Percentiles rank a stretch among this genome's conserved stretches.
phyloP scores from a whole-genome alignment of 345 rosid genomes.

The Citrus hindsii region DNA sequence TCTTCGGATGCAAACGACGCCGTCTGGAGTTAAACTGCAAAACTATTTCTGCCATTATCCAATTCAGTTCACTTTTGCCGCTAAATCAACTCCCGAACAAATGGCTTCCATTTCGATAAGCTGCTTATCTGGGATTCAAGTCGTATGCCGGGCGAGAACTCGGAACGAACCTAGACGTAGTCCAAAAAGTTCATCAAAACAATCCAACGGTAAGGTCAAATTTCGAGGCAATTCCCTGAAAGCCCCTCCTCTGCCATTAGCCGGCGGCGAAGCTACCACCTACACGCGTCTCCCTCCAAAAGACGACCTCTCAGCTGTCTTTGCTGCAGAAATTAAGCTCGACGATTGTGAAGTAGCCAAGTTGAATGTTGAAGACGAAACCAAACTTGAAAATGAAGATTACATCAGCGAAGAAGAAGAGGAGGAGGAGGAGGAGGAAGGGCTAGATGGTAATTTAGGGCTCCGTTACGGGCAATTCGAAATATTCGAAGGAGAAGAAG shows the following conservation, averaged over 20 bases:
- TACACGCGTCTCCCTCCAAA: slow-evolving; percentile 82
- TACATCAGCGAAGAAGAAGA: slow-evolving; percentile 17
- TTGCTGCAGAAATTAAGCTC: slow-evolving; percentile 48
- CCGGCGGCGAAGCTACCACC: slow-evolving; percentile 76
- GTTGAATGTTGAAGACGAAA: slow-evolving; percentile 17
- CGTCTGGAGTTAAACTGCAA: not conserved
- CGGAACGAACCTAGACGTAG: slow-evolving; percentile 30
- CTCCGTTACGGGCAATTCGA: slow-evolving; percentile 35
- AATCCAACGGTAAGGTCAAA: slow-evolving; percentile 33
- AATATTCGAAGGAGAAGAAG: slow-evolving; percentile 43
- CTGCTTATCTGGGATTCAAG: slow-evolving; percentile 43
- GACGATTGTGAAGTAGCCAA: slow-evolving; percentile 45
- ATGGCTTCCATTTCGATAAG: slow-evolving; percentile 44
- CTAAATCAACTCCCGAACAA: not conserved
- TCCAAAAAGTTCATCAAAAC: slow-evolving; percentile 16
- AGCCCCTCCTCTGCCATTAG: slow-evolving; percentile 34
- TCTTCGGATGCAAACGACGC: not conserved
- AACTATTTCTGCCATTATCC: not conserved
- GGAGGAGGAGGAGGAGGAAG: slow-evolving; percentile 18
- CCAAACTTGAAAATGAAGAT: slow-evolving; percentile 11
- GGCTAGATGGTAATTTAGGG: slow-evolving; percentile 22
- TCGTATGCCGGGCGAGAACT: slow-evolving; percentile 44
- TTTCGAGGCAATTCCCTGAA: slow-evolving; percentile 24
- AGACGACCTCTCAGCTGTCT: slow-evolving; percentile 47
- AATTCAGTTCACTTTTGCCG: slow-evolving; percentile 6